phyloP scores from a whole-genome alignment of 441 rosid genomes.

The Brassica hybrid region DNA sequence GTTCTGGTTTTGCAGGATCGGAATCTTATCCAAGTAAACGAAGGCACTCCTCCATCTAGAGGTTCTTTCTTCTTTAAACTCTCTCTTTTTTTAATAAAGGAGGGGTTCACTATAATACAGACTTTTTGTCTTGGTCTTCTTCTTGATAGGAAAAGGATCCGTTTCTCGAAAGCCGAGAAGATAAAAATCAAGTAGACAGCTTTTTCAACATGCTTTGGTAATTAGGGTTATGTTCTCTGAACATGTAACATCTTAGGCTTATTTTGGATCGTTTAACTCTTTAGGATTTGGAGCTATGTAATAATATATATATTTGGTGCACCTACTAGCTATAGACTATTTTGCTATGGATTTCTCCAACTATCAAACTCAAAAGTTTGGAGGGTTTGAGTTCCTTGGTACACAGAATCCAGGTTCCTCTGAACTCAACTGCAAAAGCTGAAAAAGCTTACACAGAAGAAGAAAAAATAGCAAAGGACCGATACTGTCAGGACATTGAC shows the following conservation, averaged over 20 bases:
- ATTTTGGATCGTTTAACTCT: not conserved
- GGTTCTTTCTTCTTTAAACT: constrained; percentile 48
- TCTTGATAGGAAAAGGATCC: constrained; percentile 27
- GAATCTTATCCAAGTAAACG: constrained; percentile 53
- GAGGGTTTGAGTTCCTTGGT: constrained; percentile 1
- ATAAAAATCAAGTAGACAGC: constrained; percentile 4
- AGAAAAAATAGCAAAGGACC: constrained; percentile 8
- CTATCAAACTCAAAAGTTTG: no score
- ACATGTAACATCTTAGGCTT: not conserved
- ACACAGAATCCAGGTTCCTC: constrained; percentile 31
- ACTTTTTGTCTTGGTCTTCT: constrained; percentile 10
- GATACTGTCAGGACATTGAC: constrained; percentile 22
- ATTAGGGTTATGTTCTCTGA: not conserved
- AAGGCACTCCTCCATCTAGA: constrained; percentile 41
- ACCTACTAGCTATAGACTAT: no score
- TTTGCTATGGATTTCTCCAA: no score
- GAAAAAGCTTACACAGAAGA: constrained; percentile 4
- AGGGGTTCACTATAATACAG: not conserved
- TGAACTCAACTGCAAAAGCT: constrained; percentile 15
- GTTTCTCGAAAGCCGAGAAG: constrained; percentile 21
- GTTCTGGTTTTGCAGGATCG: constrained; percentile 50
- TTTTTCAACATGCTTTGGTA: not conserved
- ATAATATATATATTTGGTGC: no score
- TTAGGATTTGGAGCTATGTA: not conserved
- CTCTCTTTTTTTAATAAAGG: not conserved